phyloP scores from a whole-genome alignment of 108 stramenopile genomes.

The Fragilariopsis cylindrus region DNA sequence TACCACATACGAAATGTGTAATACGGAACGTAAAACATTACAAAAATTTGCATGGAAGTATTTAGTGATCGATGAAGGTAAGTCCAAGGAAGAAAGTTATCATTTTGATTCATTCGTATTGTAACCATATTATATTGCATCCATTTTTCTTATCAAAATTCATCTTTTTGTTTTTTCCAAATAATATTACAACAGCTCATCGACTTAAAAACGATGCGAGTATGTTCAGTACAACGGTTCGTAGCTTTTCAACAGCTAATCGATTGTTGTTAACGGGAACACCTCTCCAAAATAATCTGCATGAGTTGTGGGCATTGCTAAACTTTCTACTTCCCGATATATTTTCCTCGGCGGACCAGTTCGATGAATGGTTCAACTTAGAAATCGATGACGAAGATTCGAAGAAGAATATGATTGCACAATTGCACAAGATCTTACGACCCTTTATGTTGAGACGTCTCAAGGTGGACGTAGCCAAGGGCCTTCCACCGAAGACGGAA shows the following conservation, averaged over 20 bases:
- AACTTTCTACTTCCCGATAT: constrained; percentile 92
- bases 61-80: constrained; percentile 94
- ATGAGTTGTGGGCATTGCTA: constrained; percentile 90
- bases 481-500: constrained; percentile 92
- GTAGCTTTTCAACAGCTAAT: constrained; percentile 85
- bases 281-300: constrained; percentile 94
- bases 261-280: constrained; percentile 97
- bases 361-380: constrained; percentile 95
- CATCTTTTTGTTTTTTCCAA: not conserved
- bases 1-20: constrained; percentile 97
- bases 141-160: not conserved
- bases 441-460: constrained; percentile 98
- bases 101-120: no score
- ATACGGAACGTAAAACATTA: constrained; percentile 80
- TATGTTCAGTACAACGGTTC: constrained; percentile 90
- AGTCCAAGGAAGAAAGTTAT: constrained; percentile 45
- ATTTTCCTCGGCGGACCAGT: constrained; percentile 88
- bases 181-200: constrained; percentile 76
- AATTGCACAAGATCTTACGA: constrained; percentile 96
- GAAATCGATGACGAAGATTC: constrained; percentile 83
- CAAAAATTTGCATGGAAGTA: constrained; percentile 93
- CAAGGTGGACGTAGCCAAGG: constrained; percentile 90
- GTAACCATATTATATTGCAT: no score
- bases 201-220: constrained; percentile 95
- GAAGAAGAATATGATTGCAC: constrained; percentile 94